Percentiles rank a stretch among this genome's conserved stretches.
Conservation (phyloP, 2,329 filamentous ascomycete genomes). For the Ophiosphaerella herpotricha region DNA sequence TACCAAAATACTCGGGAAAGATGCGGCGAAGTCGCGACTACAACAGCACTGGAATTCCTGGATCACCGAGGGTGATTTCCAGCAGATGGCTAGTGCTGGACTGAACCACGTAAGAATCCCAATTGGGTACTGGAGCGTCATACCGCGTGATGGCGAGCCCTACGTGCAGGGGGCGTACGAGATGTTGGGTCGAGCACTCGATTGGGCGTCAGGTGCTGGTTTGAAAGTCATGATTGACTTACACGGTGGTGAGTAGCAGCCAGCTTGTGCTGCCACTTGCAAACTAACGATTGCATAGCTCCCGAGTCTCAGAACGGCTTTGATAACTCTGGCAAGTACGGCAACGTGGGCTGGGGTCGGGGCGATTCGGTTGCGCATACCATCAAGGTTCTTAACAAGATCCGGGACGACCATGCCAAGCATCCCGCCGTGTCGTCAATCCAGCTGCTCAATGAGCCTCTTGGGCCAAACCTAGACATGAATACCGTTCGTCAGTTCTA, state of each 20-base stretch:
- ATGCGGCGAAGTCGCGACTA: constrained; percentile 54
- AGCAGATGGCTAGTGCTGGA: constrained; percentile 59
- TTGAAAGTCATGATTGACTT: constrained; percentile 70
- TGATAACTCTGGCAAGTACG: constrained; percentile 65
- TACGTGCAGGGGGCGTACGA: constrained; percentile 66
- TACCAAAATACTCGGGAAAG: constrained; percentile 55
- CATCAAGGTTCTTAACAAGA: constrained; percentile 51
- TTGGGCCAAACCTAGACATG: constrained; percentile 50
- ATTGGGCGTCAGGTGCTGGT: constrained; percentile 62
- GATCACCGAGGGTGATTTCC: constrained; percentile 61
- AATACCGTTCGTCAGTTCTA: constrained; percentile 52
- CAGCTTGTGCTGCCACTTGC: background rate
- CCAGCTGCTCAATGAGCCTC: constrained; percentile 55
- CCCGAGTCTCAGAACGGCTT: constrained; percentile 69
- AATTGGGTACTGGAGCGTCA: constrained; percentile 68
- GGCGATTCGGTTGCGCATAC: constrained; percentile 50
- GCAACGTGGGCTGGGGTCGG: constrained; percentile 52
- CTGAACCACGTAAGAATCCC: constrained; percentile 69
- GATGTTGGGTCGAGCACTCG: constrained; percentile 61
- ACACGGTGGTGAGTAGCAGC: constrained; percentile 61
- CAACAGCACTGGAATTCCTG: constrained; percentile 64
- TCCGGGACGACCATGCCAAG: constrained; percentile 51
- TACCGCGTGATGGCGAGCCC: constrained; percentile 58
- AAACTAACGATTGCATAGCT: constrained; percentile 41
- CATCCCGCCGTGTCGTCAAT: constrained; percentile 54